phyloP scores from a whole-genome alignment of 2,329 filamentous ascomycete species.

The Penicillium oxalicum region DNA sequence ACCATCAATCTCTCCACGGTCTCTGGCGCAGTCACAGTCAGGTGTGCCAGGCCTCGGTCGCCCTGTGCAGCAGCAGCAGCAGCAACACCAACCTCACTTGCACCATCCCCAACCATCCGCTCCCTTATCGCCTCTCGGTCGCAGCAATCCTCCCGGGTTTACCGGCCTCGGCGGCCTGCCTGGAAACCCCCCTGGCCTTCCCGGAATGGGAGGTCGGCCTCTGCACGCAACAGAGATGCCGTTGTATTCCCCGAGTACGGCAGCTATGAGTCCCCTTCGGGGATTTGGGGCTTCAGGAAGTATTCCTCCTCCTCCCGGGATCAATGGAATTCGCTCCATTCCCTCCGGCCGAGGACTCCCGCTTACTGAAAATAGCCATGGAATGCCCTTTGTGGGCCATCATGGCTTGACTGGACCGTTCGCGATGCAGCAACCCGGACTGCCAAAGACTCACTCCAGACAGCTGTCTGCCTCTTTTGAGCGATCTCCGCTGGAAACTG shows the following conservation, averaged over 20 bases:
- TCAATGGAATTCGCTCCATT: constrained; percentile 56
- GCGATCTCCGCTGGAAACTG: constrained; percentile 54
- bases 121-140: constrained; percentile 61
- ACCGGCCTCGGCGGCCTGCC: constrained; percentile 48
- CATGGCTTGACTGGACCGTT: constrained; percentile 39
- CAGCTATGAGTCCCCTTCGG: constrained; percentile 51
- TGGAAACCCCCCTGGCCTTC: constrained; percentile 51
- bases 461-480: constrained; percentile 64
- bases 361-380: constrained; percentile 39
- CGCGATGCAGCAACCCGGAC: constrained; percentile 32
- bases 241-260: constrained; percentile 49
- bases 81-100: constrained; percentile 45
- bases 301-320: constrained; percentile 51
- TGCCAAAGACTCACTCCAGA: constrained; percentile 60
- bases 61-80: constrained; percentile 51
- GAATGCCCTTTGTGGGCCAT: constrained; percentile 38
- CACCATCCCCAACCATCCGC: constrained; percentile 56
- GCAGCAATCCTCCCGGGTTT: constrained; percentile 49
- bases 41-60: constrained; percentile 59
- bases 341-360: constrained; percentile 51
- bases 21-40: constrained; percentile 59
- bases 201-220: constrained; percentile 46
- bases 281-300: constrained; percentile 49
- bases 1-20: constrained; percentile 54
- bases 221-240: constrained; percentile 47